Evolutionary conservation across 139 green algal genomes (phyloP), one percentile per base, ranked within the genome.

Genomic region (Micromonas pusilla): DNA sequence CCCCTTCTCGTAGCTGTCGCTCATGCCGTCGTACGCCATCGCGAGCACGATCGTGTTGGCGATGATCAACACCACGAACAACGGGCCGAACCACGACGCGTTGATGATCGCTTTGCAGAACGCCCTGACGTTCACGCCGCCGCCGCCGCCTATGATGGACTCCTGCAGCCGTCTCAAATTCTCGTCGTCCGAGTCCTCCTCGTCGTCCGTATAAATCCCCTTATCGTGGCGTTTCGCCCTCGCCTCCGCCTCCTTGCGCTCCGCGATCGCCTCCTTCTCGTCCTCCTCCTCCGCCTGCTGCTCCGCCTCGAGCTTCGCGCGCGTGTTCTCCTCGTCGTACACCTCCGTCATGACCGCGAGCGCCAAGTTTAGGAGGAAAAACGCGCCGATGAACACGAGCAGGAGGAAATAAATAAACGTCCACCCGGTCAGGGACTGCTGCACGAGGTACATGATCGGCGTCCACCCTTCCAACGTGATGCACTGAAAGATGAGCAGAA

Each of bases 1-100:
- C 6, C 3, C 34, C 28, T 77, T 26, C 16, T 33, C 33, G 39
- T 78, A 78, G 4, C 25, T 34, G 31, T 70, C 32, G 38, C 37
- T 45, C 79, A 84, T 84, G 64, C 74, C 72, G 45, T 84, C 66
- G 63, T 84, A 80, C 79, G 73, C 79, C 64, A 84, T 77, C 3
- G 66, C 66, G 19, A 84, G 73, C 25, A 76, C 19, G 1, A 84
- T 3, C 3, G 79, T 80, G 31, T 84, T 84, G 39, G 77, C 2
- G 23, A 77, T 23, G 45, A 84, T 84, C 34, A 71, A 33, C 9
- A 28, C 73, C 9, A 64, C 38, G 39, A 80, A 53, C n/a, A 83
- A 76, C 20, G 45, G 39, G 13, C 28, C 31, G 63, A 83, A 83
- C 5, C 64, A 66, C 16, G 19, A 20, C 25, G 45, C 23, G 34